Conservation (phyloP, 176 grass and related monocot genomes). For the Cenchrus fungigraminus region DNA sequence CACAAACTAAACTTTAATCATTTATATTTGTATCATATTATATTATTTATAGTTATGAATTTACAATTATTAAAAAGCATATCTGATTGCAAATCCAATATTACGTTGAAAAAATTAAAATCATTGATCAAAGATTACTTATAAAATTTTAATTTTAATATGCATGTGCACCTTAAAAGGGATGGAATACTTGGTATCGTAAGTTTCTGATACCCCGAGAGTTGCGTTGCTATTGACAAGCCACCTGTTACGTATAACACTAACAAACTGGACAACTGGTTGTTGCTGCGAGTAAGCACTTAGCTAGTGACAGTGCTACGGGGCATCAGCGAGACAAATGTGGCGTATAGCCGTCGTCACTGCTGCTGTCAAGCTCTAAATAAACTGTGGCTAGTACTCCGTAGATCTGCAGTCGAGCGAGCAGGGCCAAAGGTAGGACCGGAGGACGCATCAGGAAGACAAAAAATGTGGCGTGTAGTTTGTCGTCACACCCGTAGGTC, state of each 20-base stretch:
- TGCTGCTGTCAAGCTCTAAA: neutral
- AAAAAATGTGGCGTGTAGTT: neutral
- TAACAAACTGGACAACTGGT: neutral
- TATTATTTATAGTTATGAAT: no score
- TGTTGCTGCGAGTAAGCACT: neutral
- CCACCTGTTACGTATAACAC: neutral
- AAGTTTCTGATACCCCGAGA: no score
- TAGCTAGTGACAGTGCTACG: constrained; percentile 15
- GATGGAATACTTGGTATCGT: no score
- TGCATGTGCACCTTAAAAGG: no score
- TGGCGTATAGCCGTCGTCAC: constrained; percentile 33
- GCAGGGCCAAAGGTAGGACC: neutral
- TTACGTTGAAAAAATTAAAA: no score
- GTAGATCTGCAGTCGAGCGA: neutral
- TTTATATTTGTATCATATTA: no score
- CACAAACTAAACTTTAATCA: no score
- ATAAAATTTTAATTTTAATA: no score
- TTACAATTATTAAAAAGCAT: no score
- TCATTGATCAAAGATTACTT: no score
- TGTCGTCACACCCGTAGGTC: constrained; percentile 26
- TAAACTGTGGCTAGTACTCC: neutral
- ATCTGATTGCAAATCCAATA: no score
- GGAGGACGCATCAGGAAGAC: neutral
- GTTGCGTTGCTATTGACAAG: no score
- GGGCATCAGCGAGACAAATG: constrained; percentile 22